These are phyloP conservation scores for Amaranthus palmeri DNA, from an alignment of 148 eudicot species.

Conservation along the genomic window DNA sequence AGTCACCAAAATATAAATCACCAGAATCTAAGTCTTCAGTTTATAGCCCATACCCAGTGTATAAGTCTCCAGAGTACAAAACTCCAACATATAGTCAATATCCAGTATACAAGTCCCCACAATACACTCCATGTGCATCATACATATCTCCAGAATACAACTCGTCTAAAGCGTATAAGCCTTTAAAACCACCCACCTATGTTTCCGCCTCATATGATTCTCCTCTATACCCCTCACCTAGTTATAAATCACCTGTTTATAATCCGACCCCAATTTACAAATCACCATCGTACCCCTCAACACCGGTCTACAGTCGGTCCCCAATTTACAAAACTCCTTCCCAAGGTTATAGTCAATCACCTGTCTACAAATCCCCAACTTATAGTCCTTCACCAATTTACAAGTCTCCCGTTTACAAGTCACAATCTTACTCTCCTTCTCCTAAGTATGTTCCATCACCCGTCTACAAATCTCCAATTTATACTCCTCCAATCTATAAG, in stretches of 20 bases:
- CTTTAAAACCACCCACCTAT: neutral
- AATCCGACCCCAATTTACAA: neutral
- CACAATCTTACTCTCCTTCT: neutral
- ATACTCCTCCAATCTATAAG: neutral
- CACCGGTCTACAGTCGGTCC: neutral
- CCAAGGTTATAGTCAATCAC: neutral
- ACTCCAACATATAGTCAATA: neutral
- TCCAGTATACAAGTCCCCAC: neutral
- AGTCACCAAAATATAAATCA: neutral
- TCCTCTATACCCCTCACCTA: neutral
- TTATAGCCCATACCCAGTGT: neutral
- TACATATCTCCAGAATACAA: neutral
- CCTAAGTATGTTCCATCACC: neutral
- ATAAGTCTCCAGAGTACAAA: neutral
- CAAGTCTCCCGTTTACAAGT: neutral
- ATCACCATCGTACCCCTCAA: neutral
- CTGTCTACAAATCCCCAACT: slow-evolving; percentile 1
- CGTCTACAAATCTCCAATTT: neutral
- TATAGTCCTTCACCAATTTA: slow-evolving; percentile 3
- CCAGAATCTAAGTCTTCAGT: neutral
- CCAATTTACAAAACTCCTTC: slow-evolving; percentile 2
- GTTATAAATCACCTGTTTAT: neutral
- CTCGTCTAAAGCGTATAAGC: neutral
- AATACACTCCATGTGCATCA: neutral
- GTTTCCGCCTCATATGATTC: neutral